Base-by-base conservation (phyloP, 75 land plant genomes). In the Sequoiadendron giganteum region DNA sequence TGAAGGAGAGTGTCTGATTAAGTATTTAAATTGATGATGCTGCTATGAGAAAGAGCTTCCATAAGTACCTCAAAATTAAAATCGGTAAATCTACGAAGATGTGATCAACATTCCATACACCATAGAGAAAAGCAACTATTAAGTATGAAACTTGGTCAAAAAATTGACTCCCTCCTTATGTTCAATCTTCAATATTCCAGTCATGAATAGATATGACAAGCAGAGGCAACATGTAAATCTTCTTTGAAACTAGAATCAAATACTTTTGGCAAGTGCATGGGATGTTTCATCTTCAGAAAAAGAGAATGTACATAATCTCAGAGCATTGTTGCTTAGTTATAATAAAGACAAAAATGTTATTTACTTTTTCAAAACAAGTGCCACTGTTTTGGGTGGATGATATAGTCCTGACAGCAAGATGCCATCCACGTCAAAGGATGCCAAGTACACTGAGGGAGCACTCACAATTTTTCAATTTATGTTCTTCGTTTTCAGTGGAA, bases 141-240 rank as follows among this genome's bases (percentile, higher is more conserved):
- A 18, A 72, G 77, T 36, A 39, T 25, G 42, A 80, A 8, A 87
- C 21, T 10, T 54, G 76, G 86, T 89, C 93, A 28, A 92, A 84
- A 75, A 96, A 96, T 56, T 91, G 86, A 25, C 96, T 95, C 90
- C 96, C 96, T 56, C 75, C 94, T 34, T 90, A 95, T 91, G 98
- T 97, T 76, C 95, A 10, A 92, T 96, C 43, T 98, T 98, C 88
- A 96, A 95, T 98, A 94, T 96, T 36, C 98, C 98, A 15, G 92
- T 91, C 38, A 95, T 98, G 97, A 97, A 92, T 76, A 97, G 94
- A 34, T 98, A 90, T 93, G 97, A 96, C 87, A 95, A 93, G 91
- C 93, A 90, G 88, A 90, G 90, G 21, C 97, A 95, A 58, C 96
- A 97, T 43, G 98, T 97, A n/a, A 96, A 96, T 87, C 89, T 96